These are phyloP conservation scores for Zymoseptoria tritici DNA, from an alignment of 2,329 filamentous ascomycete genomes.

Conservation along the genomic window DNA sequence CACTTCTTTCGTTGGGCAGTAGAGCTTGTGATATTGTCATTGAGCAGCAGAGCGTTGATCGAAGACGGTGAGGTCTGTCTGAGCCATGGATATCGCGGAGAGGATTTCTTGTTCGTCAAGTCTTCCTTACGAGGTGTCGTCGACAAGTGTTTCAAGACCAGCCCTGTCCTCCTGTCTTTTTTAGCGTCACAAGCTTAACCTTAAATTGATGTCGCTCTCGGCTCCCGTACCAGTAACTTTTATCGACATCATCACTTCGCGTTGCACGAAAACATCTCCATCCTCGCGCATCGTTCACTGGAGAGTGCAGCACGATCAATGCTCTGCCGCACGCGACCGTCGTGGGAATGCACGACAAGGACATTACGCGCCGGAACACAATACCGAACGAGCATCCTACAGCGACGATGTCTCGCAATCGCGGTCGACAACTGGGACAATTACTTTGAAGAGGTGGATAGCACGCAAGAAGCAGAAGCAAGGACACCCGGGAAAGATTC, in stretches of 20 bases:
- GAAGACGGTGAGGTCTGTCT: not conserved
- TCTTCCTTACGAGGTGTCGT: not conserved
- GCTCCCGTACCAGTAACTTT: not conserved
- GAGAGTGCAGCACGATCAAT: not conserved
- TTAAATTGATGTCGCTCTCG: not conserved
- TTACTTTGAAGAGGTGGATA: not conserved
- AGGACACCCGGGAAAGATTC: not conserved
- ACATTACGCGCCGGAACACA: not conserved
- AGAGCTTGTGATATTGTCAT: not conserved
- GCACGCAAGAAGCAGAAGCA: not conserved
- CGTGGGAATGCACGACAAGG: not conserved
- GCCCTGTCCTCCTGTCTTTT: not conserved
- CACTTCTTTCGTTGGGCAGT: not conserved
- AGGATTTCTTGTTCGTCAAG: not conserved
- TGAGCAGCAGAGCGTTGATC: not conserved
- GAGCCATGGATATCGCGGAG: not conserved
- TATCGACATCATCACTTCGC: not conserved
- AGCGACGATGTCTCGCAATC: not conserved
- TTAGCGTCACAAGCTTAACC: not conserved
- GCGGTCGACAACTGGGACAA: not conserved
- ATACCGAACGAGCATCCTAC: not conserved
- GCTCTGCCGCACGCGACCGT: not conserved
- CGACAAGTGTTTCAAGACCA: not conserved
- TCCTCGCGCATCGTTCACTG: not conserved
- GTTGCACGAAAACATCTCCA: not conserved